These are phyloP conservation scores for Hyphodiscus hymeniophilus DNA, from an alignment of 495 filamentous ascomycete genomes.

Conservation along the genomic window DNA sequence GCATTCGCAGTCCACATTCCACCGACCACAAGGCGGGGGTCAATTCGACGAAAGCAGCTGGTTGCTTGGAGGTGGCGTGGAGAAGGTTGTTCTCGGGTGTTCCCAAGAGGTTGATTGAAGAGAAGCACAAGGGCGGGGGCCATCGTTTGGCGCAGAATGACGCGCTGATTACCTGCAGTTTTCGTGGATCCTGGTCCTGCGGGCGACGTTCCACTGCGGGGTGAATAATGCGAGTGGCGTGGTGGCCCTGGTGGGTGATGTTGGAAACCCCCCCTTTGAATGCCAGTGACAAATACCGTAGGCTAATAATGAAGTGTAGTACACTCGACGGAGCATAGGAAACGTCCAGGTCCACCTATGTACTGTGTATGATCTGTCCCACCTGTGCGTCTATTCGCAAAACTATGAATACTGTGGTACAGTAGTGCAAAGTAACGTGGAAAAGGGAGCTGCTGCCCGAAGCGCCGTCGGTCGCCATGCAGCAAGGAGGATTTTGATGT, in stretches of 20 bases:
- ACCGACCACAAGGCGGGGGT: conserved; percentile 5
- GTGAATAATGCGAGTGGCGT: background rate
- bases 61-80: conserved; percentile 2
- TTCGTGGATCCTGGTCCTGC: background rate
- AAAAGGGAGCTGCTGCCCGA: too few relatives aligned
- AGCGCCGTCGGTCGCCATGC: too few relatives aligned
- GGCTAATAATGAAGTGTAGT: background rate
- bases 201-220: conserved; percentile 1
- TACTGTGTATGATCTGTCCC: too few relatives aligned
- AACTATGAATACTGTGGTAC: too few relatives aligned
- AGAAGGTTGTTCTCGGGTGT: conserved; percentile 3
- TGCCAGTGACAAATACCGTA: conserved; percentile 2
- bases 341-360: too few relatives aligned
- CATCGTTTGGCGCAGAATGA: background rate
- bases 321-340: background rate
- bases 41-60: conserved; percentile 5
- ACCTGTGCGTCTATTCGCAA: too few relatives aligned
- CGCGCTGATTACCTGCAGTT: background rate
- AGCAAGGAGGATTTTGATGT: too few relatives aligned
- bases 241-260: too few relatives aligned
- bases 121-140: background rate
- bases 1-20: too few relatives aligned
- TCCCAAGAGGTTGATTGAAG: too few relatives aligned
- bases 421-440: too few relatives aligned
- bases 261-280: too few relatives aligned